Percentiles rank a stretch among this genome's conserved stretches.
Evolutionary conservation across 2,329 filamentous ascomycete genomes (phyloP).

Genomic region (Aspergillus fructus): DNA sequence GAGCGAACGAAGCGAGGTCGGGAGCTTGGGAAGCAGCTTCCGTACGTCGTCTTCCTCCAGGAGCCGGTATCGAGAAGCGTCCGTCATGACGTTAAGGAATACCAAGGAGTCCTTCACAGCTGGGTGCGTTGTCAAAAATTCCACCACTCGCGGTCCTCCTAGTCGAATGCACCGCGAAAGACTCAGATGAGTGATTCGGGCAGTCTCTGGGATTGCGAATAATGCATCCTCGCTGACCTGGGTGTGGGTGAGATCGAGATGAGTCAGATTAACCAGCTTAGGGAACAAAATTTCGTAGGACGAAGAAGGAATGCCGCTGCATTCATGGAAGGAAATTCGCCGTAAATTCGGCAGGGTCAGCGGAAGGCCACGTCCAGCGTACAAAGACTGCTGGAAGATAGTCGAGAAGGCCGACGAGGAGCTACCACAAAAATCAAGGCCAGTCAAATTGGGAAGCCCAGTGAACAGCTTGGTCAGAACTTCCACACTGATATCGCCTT

Average conservation of each 20-base stretch:
- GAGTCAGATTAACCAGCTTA: conserved; percentile 67
- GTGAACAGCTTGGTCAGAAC: conserved; percentile 71
- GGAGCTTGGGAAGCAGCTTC: conserved; percentile 64
- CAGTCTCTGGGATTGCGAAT: conserved; percentile 67
- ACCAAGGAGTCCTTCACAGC: conserved; percentile 64
- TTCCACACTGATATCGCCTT: conserved; percentile 68
- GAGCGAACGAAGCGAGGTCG: conserved; percentile 67
- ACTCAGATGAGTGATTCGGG: conserved; percentile 73
- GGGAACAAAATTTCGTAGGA: conserved; percentile 71
- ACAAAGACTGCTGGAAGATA: conserved; percentile 59
- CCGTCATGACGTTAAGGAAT: conserved; percentile 71
- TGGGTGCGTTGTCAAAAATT: conserved; percentile 70
- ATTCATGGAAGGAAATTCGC: conserved; percentile 75
- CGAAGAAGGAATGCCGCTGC: conserved; percentile 65
- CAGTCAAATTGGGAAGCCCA: conserved; percentile 62
- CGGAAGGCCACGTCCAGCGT: conserved; percentile 45
- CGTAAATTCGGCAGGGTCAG: conserved; percentile 60
- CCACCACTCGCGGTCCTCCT: conserved; percentile 64
- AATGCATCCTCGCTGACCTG: conserved; percentile 72
- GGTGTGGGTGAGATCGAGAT: conserved; percentile 77
- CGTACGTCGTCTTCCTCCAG: conserved; percentile 66
- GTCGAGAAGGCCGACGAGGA: conserved; percentile 67
- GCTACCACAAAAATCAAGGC: conserved; percentile 75
- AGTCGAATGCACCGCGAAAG: conserved; percentile 73
- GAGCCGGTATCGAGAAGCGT: conserved; percentile 70